Base-by-base conservation (phyloP, 129 eudicot species). In the Saussurea involucrata region DNA sequence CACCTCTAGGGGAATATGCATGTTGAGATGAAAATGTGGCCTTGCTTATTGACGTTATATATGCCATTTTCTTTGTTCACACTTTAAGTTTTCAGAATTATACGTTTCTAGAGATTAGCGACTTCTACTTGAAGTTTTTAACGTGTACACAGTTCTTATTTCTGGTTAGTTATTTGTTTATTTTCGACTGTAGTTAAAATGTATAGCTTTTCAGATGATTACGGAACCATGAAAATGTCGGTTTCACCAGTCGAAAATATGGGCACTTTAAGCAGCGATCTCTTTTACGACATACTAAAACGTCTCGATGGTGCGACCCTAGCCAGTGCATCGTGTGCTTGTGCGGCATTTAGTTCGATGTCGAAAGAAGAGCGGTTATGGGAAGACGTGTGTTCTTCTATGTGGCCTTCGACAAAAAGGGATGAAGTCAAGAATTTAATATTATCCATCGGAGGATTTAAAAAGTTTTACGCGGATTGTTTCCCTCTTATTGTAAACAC, bases 401-500 rank as follows among this genome's bases (percentile, higher is more conserved):
- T 82, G 92, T 95, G 98, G 97, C 97, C 97, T 71, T 91, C 98
- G 74, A 95, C 94, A 9, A 83, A 85, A 66, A 79, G 87, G 15
- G 96, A 95, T 12, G 96, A 92, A 8, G 92, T 92, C 49, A 88
- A 81, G 64, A 81, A 68, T 13, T 71, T 92, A 49, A 88, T 92
- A 31, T 71, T 49, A 21, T 88, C 89, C 33, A 74, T 88, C 0
- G 98, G 98, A 10, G 98, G 98, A 2, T 92, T 87, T 77, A 91
- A 92, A 82, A 95, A 89, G 53, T 95, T 91, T 58, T 95, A 95
- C 27, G 94, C 97, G 6, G 92, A 86, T 73, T 95, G 98, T 76
- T 95, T 92, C 76, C 98, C 98, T n/a, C 94, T 95, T 71, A 88
- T 95, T 73, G 97, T 95, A 66, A 86, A 89, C 85, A 94, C 86